Conservation (phyloP, 108 stramenopile species). For the Skeletonema menzelii region DNA sequence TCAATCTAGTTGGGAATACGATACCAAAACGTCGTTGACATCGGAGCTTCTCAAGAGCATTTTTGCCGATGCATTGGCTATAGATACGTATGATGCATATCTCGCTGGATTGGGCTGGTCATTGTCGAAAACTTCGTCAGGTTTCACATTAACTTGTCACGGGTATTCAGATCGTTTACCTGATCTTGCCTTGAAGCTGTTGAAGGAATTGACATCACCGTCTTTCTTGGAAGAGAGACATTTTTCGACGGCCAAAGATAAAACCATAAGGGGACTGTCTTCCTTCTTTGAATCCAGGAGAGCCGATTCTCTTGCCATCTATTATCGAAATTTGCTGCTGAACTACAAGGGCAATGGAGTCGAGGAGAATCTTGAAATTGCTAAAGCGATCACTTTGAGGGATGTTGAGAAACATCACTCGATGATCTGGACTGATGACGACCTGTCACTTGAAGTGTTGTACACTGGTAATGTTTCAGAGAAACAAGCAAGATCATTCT, state of each 20-base stretch:
- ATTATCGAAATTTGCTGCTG: conserved; percentile 70
- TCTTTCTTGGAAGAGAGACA: conserved; percentile 55
- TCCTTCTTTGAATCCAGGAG: conserved; percentile 73
- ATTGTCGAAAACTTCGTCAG: conserved; percentile 60
- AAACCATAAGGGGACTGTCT: conserved; percentile 52
- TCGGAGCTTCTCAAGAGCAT: conserved; percentile 62
- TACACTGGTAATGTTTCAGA: conserved; percentile 75
- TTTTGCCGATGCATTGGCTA: conserved; percentile 73
- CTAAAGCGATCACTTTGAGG: conserved; percentile 46
- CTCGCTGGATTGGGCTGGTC: conserved; percentile 77
- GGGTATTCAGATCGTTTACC: conserved; percentile 82
- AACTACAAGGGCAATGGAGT: conserved; percentile 51
- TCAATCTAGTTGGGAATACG: conserved; percentile 51
- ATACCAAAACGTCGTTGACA: conserved; percentile 44
- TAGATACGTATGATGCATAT: conserved; percentile 83
- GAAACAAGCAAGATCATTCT: conserved; percentile 58
- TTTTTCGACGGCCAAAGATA: conserved; percentile 69
- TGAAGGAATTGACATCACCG: conserved; percentile 41
- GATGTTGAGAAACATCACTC: conserved; percentile 54
- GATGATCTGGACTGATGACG: conserved; percentile 41
- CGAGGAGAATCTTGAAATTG: conserved; percentile 47
- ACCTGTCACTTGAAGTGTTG: conserved; percentile 60
- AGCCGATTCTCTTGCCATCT: conserved; percentile 69
- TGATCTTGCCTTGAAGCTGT: conserved; percentile 62
- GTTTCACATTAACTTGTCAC: conserved; percentile 62